Evolutionary conservation across 805 yeast genomes (phyloP).

Genomic region (Candida khao-thaluensis): DNA sequence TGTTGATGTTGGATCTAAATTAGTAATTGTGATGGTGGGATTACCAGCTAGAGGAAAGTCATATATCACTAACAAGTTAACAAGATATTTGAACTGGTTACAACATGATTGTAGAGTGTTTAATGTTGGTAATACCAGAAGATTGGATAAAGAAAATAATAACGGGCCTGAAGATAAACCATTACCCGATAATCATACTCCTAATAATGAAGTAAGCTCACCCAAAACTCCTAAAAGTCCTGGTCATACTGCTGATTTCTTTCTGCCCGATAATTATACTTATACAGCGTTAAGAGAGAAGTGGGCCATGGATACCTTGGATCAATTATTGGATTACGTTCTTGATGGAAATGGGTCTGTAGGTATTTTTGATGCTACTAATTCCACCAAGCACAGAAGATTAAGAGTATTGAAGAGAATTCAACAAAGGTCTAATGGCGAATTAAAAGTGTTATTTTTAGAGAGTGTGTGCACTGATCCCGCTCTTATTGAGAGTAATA

Average conservation of each 20-base stretch:
- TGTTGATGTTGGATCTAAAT: slow-evolving; percentile 73
- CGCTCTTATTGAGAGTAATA: slow-evolving; percentile 75
- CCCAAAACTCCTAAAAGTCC: slow-evolving; percentile 13
- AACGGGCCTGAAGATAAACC: slow-evolving; percentile 74
- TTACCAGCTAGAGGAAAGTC: slow-evolving; percentile 94
- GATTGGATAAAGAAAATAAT: slow-evolving; percentile 60
- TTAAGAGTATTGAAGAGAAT: slow-evolving; percentile 56
- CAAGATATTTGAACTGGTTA: slow-evolving; percentile 89
- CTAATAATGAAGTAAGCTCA: slow-evolving; percentile 21
- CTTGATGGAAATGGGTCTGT: slow-evolving; percentile 82
- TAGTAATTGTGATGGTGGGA: slow-evolving; percentile 96
- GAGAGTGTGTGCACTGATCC: slow-evolving; percentile 88
- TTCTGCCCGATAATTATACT: slow-evolving; percentile 72
- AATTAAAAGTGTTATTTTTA: slow-evolving; percentile 74
- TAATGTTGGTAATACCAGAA: slow-evolving; percentile 92
- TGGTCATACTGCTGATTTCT: slow-evolving; percentile 77
- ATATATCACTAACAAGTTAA: slow-evolving; percentile 86
- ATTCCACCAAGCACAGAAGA: slow-evolving; percentile 68
- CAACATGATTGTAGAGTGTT: slow-evolving; percentile 89
- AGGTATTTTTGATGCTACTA: slow-evolving; percentile 88
- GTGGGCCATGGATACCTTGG: slow-evolving; percentile 96
- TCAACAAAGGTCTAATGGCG: slow-evolving; percentile 53
- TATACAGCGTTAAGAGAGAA: slow-evolving; percentile 72
- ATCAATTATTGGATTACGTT: slow-evolving; percentile 77
- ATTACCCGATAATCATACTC: slow-evolving; percentile 41